Conservation (phyloP, 208 protist genomes). For the Naegleria fowleri region DNA sequence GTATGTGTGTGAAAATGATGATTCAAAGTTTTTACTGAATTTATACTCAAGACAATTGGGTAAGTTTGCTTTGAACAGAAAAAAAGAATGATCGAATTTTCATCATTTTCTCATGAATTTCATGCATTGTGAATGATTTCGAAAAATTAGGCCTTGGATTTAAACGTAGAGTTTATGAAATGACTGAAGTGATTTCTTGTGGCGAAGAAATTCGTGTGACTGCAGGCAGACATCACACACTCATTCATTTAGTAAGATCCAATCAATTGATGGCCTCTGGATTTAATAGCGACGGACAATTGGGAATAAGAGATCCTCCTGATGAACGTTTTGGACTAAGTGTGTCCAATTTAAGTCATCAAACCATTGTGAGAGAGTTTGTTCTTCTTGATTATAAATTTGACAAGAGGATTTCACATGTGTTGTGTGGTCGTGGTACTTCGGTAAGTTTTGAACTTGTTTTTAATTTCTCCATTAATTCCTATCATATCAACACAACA, state of each 20-base stretch:
- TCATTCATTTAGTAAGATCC: background rate
- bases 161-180: background rate
- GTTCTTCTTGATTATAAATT: background rate
- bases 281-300: background rate
- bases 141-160: background rate
- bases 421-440: background rate
- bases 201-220: background rate
- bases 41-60: too few species aligned
- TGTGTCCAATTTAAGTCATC: too few species aligned
- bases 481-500: background rate
- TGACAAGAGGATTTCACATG: background rate
- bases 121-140: too few species aligned
- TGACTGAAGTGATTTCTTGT: background rate
- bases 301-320: background rate
- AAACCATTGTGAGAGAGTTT: background rate
- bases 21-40: too few species aligned
- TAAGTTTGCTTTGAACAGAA: too few species aligned
- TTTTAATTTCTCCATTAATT: background rate
- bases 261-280: background rate
- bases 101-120: too few species aligned
- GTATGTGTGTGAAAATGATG: too few species aligned
- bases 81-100: too few species aligned
- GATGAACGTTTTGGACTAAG: too few species aligned
- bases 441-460: background rate
- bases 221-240: background rate